Percentiles rank a stretch among this genome's conserved stretches.
Conservation (phyloP, 2,329 filamentous ascomycete species). For the Penicillium sp. region DNA sequence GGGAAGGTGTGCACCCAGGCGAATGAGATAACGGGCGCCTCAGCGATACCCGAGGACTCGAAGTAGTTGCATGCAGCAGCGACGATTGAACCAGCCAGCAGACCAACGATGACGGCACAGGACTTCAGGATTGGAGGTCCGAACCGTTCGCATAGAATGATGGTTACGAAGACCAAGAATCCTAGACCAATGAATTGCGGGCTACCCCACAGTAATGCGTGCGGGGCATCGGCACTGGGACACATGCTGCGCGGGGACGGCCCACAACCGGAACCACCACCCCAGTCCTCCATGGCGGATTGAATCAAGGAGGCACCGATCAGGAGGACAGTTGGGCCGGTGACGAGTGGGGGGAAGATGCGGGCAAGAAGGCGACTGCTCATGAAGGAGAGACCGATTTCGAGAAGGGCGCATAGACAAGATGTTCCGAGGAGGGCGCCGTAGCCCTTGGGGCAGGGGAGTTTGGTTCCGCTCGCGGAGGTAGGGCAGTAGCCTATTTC, state of each 20-base stretch:
- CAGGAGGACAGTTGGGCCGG: slow-evolving; percentile 66
- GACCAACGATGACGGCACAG: slow-evolving; percentile 64
- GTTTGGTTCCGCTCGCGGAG: slow-evolving; percentile 55
- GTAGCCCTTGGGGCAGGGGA: slow-evolving; percentile 67
- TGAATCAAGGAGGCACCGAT: slow-evolving; percentile 66
- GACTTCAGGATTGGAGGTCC: slow-evolving; percentile 71
- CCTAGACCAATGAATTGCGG: slow-evolving; percentile 68
- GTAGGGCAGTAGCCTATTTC: slow-evolving; percentile 62
- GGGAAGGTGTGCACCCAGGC: slow-evolving; percentile 71
- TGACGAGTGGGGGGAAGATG: slow-evolving; percentile 69
- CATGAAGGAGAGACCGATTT: slow-evolving; percentile 66
- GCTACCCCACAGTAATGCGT: slow-evolving; percentile 62
- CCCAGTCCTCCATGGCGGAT: slow-evolving; percentile 67
- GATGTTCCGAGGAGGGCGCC: slow-evolving; percentile 64
- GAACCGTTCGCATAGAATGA: slow-evolving; percentile 69
- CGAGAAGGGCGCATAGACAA: slow-evolving; percentile 52
- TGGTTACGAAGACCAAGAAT: slow-evolving; percentile 67
- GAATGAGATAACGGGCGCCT: slow-evolving; percentile 65
- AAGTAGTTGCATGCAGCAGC: slow-evolving; percentile 68
- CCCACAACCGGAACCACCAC: slow-evolving; percentile 58
- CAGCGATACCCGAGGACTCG: slow-evolving; percentile 58
- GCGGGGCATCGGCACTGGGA: slow-evolving; percentile 59
- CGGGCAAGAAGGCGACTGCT: slow-evolving; percentile 60
- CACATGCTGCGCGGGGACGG: slow-evolving; percentile 57
- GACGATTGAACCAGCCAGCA: slow-evolving; percentile 67